Conservation (phyloP, 2,329 filamentous ascomycete species). For the Cercospora sp. region DNA sequence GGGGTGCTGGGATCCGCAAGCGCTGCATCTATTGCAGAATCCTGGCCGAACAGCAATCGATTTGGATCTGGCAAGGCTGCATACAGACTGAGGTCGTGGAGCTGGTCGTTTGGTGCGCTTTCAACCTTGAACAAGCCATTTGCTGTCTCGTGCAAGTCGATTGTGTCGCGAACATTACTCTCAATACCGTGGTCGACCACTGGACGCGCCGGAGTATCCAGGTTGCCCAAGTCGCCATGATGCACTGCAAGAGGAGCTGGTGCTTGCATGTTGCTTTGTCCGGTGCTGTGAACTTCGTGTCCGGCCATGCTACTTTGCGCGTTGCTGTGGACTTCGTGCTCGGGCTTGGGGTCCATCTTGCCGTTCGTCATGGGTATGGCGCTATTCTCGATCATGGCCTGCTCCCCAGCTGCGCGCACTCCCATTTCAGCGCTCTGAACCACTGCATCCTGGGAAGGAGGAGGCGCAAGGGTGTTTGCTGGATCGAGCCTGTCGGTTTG, state of each 20-base stretch:
- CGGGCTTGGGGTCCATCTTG: neutral
- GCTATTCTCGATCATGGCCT: neutral
- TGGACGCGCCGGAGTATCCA: slow-evolving; percentile 22
- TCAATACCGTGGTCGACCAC: slow-evolving; percentile 26
- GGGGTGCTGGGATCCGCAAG: slow-evolving; percentile 14
- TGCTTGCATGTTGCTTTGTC: neutral
- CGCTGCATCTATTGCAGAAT: neutral
- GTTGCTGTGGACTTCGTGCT: neutral
- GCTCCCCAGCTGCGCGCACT: neutral
- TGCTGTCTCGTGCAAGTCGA: neutral
- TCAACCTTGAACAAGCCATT: slow-evolving; percentile 6
- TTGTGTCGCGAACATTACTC: slow-evolving; percentile 27
- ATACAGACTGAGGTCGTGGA: neutral
- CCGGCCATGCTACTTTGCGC: neutral
- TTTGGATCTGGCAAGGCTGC: neutral
- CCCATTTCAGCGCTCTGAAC: neutral
- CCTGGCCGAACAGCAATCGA: neutral
- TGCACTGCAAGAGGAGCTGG: neutral
- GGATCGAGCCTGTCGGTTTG: slow-evolving; percentile 1
- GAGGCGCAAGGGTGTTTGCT: slow-evolving; percentile 2
- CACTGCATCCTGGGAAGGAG: neutral
- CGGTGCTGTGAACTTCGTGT: neutral
- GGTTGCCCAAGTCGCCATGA: neutral
- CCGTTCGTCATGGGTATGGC: neutral
- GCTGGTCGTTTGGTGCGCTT: slow-evolving; percentile 2